Percentiles rank a stretch among this genome's conserved stretches.
Evolutionary conservation across 148 eudicot species (phyloP).

Genomic region (Fagopyrum tataricum): DNA sequence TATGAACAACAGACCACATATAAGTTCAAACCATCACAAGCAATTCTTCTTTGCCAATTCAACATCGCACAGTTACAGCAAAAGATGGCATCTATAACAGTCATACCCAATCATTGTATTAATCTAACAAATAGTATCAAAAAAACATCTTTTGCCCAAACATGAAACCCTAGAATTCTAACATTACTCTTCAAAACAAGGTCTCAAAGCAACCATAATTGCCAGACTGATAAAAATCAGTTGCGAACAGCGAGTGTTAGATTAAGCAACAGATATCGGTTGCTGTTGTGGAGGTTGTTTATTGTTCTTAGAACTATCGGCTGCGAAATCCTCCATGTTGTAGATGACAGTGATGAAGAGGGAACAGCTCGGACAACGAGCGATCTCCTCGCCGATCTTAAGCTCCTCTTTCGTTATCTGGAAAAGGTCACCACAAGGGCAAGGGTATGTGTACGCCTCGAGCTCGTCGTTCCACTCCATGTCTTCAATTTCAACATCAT

Average conservation of each 20-base stretch:
- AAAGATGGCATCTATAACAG: neutral
- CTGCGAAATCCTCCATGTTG: constrained; percentile 69
- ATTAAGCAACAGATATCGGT: constrained; percentile 57
- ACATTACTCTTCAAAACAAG: neutral
- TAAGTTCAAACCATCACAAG: neutral
- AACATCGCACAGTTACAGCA: neutral
- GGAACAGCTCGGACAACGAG: constrained; percentile 91
- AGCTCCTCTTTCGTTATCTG: constrained; percentile 81
- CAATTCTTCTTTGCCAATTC: neutral
- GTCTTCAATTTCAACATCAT: constrained; percentile 95
- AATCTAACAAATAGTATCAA: neutral
- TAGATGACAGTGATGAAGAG: constrained; percentile 81
- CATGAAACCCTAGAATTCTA: neutral
- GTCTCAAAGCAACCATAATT: neutral
- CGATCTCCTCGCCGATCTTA: constrained; percentile 82
- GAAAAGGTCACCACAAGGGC: constrained; percentile 86
- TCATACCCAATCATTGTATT: neutral
- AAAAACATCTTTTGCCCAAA: neutral
- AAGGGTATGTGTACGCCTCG: constrained; percentile 70
- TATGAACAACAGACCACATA: neutral
- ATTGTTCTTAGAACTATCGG: constrained; percentile 20
- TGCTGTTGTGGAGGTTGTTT: constrained; percentile 44
- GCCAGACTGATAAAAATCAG: too few species aligned
- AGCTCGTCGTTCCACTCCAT: constrained; percentile 97
- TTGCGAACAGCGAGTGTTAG: neutral